Evolutionary conservation across 2,329 filamentous ascomycete genomes (phyloP), one percentile per base, ranked within the genome.

Genomic region (Paecilomyces fulvus): DNA sequence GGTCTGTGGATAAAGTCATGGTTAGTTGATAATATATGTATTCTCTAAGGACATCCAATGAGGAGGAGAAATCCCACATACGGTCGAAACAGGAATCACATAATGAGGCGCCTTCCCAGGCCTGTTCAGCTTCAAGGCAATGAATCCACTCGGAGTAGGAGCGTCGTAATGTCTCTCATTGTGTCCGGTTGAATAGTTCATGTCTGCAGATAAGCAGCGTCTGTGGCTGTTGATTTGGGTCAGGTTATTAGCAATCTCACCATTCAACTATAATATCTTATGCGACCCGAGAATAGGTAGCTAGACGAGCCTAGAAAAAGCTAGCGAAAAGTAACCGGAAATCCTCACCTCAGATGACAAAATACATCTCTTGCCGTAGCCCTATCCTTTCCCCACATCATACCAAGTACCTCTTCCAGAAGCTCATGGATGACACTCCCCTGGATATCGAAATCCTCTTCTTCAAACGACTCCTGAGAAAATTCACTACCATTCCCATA

Each of bases 111-210:
- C 8, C n/a, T 25, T 5, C 30, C 31, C 11, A 43, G 48, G 9
- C 48, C 48, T 0, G 63, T 57, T 23, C 17, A 59, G 60, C 3
- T 65, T 61, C 3, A 67, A 23, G 1, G 59, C 50, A 12, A 68
- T 5, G 11, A 61, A 57, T 2, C 61, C 66, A 1, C 60, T 60
- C 2, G 63, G 61, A 1, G 30, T 11, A 0, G 66, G 66, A 4
- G 51, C 57, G 51, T 68, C 67, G 5, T 54, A 56, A 49, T 66
- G 55, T 28, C 60, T 66, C 48, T 63, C 54, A 0, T 62, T 56
- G 37, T 64, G 64, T 0, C 67, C 65, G 12, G 63, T 69, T 63
- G 61, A 63, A 51, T 69, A 69, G 30, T 67, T 64, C 21, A 64
- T 51, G 7, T 56, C 6, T 43, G 37, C 37, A 17, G 31, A 28